A percentile compares a stretch with the other conserved stretches of the same genome.
Evolutionary conservation across 306 rosid species (phyloP).

Genomic region (Castanopsis chinensis): DNA sequence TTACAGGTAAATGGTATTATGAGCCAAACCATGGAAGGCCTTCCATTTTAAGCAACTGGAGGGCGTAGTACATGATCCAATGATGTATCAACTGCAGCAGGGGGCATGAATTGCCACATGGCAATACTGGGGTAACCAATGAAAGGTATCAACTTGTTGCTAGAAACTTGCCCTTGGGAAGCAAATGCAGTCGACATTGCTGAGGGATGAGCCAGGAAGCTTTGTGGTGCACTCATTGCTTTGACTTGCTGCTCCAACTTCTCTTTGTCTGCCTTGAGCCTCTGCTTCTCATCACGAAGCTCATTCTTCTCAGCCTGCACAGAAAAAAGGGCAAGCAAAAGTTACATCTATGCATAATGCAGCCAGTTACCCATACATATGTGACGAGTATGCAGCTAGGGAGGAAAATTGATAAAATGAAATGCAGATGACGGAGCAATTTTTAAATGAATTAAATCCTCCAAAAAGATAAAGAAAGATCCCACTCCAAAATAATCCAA

Average conservation of each 20-base stretch:
- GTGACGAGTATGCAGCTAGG: background rate
- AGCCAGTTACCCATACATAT: background rate
- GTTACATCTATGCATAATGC: no score
- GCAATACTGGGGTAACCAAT: slow-evolving; percentile 83
- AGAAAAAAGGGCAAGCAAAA: background rate
- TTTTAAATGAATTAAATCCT: background rate
- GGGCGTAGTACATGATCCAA: slow-evolving; percentile 95
- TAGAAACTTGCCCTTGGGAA: slow-evolving; percentile 73
- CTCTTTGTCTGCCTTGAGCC: slow-evolving; percentile 85
- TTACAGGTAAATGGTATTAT: background rate
- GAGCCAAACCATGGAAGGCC: slow-evolving; percentile 33
- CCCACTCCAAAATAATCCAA: background rate
- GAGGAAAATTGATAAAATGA: background rate
- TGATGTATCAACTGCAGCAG: slow-evolving; percentile 85
- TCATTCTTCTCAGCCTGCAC: slow-evolving; percentile 78
- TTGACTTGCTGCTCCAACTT: slow-evolving; percentile 78
- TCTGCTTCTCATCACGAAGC: slow-evolving; percentile 88
- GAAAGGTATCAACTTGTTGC: slow-evolving; percentile 81
- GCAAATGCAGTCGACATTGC: slow-evolving; percentile 80
- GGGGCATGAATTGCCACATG: slow-evolving; percentile 98
- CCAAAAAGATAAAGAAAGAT: background rate
- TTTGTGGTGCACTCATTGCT: slow-evolving; percentile 55
- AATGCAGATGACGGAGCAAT: background rate
- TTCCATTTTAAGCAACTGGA: slow-evolving; percentile 80
- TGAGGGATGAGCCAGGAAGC: slow-evolving; percentile 69